These are phyloP conservation scores for Daedaleopsis nitida DNA, from an alignment of 768 basidiomycete species.

Conservation along the genomic window DNA sequence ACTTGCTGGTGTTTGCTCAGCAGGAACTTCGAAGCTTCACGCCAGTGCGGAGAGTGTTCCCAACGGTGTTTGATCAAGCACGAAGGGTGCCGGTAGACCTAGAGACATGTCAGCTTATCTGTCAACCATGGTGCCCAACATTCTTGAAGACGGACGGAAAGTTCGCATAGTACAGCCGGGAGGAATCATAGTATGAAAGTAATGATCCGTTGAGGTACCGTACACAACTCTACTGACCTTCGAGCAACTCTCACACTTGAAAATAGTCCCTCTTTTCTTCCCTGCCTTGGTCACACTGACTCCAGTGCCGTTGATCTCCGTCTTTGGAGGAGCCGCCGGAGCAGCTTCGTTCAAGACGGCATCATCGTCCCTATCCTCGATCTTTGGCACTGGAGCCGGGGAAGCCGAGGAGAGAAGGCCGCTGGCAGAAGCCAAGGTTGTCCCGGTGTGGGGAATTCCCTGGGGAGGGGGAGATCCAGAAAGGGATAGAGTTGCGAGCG, in stretches of 20 bases:
- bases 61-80: conserved; percentile 97
- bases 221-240: conserved; percentile 53
- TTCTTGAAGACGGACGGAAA: too few relatives aligned
- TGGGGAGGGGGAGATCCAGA: conserved; percentile 41
- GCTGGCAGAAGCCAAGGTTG: conserved; percentile 23
- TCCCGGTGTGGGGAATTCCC: conserved; percentile 24
- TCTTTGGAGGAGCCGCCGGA: conserved; percentile 12
- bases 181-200: too few relatives aligned
- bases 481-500: conserved; percentile 44
- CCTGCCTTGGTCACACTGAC: conserved; percentile 37
- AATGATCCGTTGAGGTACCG: too few relatives aligned
- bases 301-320: conserved; percentile 27
- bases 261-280: conserved; percentile 84
- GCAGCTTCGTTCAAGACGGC: conserved; percentile 16
- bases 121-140: not conserved
- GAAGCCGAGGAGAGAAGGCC: conserved; percentile 21
- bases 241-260: conserved; percentile 91
- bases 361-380: conserved; percentile 19
- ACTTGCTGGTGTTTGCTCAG: conserved; percentile 98
- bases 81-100: conserved; percentile 90
- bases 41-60: conserved; percentile 98
- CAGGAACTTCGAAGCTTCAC: conserved; percentile 86
- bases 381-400: conserved; percentile 21
- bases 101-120: conserved; percentile 1
- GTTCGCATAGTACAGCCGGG: too few relatives aligned